Conservation (phyloP, 163 green algal species). For the Scenedesmus sp. region DNA sequence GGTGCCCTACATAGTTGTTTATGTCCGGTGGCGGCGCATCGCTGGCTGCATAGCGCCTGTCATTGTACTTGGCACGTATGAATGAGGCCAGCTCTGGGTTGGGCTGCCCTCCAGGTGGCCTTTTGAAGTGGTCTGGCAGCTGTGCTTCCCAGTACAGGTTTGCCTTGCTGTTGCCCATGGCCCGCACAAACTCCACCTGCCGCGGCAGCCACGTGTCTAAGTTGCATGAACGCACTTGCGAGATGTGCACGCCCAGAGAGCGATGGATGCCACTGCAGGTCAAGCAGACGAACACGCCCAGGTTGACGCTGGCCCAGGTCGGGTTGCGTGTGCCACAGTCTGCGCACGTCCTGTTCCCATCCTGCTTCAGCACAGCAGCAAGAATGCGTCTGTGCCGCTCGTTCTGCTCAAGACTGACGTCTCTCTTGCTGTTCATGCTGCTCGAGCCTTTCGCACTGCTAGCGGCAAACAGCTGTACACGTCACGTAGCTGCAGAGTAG, state of each 20-base stretch:
- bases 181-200: slow-evolving; percentile 93
- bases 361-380: slow-evolving; percentile 75
- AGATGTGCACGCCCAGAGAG: slow-evolving; percentile 95
- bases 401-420: slow-evolving; percentile 83
- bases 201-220: slow-evolving; percentile 98
- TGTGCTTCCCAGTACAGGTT: slow-evolving; percentile 95
- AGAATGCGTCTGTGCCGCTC: slow-evolving; percentile 85
- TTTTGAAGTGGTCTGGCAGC: slow-evolving; percentile 83
- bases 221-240: slow-evolving; percentile 93
- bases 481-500: background rate
- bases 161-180: slow-evolving; percentile 92
- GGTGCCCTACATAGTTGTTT: slow-evolving; percentile 85
- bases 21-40: slow-evolving; percentile 79
- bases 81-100: slow-evolving; percentile 89
- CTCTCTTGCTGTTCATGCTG: slow-evolving; percentile 75
- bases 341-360: slow-evolving; percentile 87
- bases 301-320: slow-evolving; percentile 94
- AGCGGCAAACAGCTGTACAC: background rate
- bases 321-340: slow-evolving; percentile 90
- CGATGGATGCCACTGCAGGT: slow-evolving; percentile 93
- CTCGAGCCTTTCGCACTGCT: background rate
- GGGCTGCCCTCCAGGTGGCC: slow-evolving; percentile 73
- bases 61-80: slow-evolving; percentile 92
- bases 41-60: slow-evolving; percentile 67
- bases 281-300: slow-evolving; percentile 97